A percentile compares a stretch with the other conserved stretches of the same genome.
Evolutionary conservation across 2,329 filamentous ascomycete genomes (phyloP).

Genomic region (Elsinoe necatrix): DNA sequence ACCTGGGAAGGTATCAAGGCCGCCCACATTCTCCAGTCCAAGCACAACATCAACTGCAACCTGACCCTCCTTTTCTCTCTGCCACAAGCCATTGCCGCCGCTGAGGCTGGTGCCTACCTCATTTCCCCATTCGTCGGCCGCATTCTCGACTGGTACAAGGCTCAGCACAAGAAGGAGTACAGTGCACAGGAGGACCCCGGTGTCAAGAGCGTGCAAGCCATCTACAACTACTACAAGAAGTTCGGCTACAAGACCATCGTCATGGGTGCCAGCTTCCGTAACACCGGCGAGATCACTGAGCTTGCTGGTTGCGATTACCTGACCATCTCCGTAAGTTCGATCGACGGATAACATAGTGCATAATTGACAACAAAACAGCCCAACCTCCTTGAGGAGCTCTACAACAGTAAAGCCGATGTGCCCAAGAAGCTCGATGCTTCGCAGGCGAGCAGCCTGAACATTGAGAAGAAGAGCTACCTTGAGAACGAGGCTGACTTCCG

Average conservation of each 20-base stretch:
- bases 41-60: conserved; percentile 98
- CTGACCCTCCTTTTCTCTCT: conserved; percentile 97
- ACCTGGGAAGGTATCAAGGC: conserved; percentile 99
- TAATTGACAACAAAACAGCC: conserved; percentile 47
- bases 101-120: conserved; percentile 91
- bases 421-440: conserved; percentile 85
- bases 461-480: conserved; percentile 87
- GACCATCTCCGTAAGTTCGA: conserved; percentile 73
- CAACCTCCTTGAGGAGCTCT: conserved; percentile 85
- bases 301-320: conserved; percentile 97
- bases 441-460: conserved; percentile 57
- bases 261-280: conserved; percentile 99
- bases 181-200: conserved; percentile 83
- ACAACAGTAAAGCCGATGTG: conserved; percentile 71
- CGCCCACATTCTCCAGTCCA: conserved; percentile 87
- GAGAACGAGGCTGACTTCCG: conserved; percentile 84
- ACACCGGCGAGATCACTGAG: conserved; percentile 92
- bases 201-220: conserved; percentile 83
- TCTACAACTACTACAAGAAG: conserved; percentile 99
- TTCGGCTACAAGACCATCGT: conserved; percentile 98
- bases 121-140: conserved; percentile 99
- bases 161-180: conserved; percentile 88
- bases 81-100: conserved; percentile 87
- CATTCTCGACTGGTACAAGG: conserved; percentile 99
- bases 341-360: neutral